Conservation (phyloP, 768 basidiomycete genomes). For the Cystobasidium tubakii region DNA sequence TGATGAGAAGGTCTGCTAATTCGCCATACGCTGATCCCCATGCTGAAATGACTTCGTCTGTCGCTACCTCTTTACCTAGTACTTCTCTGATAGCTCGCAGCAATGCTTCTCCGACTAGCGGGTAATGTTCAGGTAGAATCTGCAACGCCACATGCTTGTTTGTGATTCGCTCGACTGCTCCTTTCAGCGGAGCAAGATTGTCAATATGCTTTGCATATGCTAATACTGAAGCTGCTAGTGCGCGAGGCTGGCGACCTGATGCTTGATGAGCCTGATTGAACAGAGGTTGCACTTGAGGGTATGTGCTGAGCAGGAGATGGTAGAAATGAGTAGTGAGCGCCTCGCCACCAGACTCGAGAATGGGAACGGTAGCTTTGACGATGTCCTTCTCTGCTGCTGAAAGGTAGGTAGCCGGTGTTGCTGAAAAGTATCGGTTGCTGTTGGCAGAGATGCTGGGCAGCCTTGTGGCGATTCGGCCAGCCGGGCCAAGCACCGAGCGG, state of each 20-base stretch:
- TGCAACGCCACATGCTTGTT: background rate
- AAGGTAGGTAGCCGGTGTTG: background rate
- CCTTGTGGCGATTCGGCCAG: no score
- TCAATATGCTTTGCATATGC: conserved; percentile 16
- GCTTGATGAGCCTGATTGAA: conserved; percentile 5
- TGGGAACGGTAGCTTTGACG: conserved; percentile 2
- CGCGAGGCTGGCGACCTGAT: background rate
- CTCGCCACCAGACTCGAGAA: background rate
- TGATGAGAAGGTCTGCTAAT: background rate
- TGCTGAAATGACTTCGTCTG: background rate
- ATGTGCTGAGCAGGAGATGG: background rate
- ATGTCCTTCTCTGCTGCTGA: background rate
- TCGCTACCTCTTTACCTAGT: background rate
- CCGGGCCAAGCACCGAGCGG: no score
- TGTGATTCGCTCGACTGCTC: background rate
- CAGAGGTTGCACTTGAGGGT: background rate
- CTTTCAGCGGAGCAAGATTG: background rate
- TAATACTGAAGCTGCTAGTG: background rate
- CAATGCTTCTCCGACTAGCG: background rate
- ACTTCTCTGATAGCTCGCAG: background rate
- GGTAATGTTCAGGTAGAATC: background rate
- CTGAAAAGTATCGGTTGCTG: background rate
- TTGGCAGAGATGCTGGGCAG: no score
- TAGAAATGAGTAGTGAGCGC: background rate
- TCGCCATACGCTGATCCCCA: background rate